Conservation (phyloP, 2,329 filamentous ascomycete genomes). For the Talaromyces sp. region DNA sequence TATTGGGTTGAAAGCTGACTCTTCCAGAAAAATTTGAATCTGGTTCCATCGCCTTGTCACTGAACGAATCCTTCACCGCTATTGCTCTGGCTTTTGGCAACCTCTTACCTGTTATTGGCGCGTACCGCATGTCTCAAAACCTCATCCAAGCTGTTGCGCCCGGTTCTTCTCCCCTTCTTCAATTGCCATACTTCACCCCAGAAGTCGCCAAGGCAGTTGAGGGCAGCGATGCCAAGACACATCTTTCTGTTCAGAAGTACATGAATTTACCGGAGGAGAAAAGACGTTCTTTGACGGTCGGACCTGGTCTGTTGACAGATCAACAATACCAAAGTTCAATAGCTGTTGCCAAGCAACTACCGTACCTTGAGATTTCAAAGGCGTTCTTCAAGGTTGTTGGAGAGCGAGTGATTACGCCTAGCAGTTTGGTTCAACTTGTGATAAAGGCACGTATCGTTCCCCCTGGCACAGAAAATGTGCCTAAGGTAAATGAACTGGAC, state of each 20-base stretch:
- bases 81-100: slow-evolving; percentile 85
- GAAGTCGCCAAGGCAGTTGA: slow-evolving; percentile 44
- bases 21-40: slow-evolving; percentile 73
- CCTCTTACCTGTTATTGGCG: slow-evolving; percentile 73
- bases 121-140: slow-evolving; percentile 77
- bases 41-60: slow-evolving; percentile 75
- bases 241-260: slow-evolving; percentile 78
- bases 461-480: slow-evolving; percentile 64
- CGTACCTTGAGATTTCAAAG: slow-evolving; percentile 77
- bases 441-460: slow-evolving; percentile 93
- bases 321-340: slow-evolving; percentile 73
- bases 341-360: slow-evolving; percentile 75
- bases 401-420: slow-evolving; percentile 87
- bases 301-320: slow-evolving; percentile 65
- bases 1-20: not conserved
- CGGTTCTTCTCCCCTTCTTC: slow-evolving; percentile 77
- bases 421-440: slow-evolving; percentile 87
- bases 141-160: slow-evolving; percentile 87
- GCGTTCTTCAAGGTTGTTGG: slow-evolving; percentile 98
- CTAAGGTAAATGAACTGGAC: slow-evolving; percentile 70
- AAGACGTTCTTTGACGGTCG: slow-evolving; percentile 67
- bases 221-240: slow-evolving; percentile 63
- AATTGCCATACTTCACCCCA: slow-evolving; percentile 81
- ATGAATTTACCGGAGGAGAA: slow-evolving; percentile 76
- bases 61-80: slow-evolving; percentile 81